Evolutionary conservation across 495 filamentous ascomycete genomes (phyloP).

Genomic region (Monascus purpureus): DNA sequence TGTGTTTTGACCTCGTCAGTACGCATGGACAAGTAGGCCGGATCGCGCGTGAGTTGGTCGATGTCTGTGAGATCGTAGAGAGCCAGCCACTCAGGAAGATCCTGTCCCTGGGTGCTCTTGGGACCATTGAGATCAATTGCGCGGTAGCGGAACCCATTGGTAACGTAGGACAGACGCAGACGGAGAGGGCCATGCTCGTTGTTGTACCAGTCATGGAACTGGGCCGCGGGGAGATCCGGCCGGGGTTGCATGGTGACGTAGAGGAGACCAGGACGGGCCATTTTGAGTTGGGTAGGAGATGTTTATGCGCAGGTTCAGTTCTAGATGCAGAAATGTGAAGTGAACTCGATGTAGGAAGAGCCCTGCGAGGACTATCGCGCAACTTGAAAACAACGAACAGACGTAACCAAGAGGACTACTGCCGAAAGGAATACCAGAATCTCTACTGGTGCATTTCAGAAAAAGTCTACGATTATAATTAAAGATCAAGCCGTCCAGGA

Average conservation of each 20-base stretch:
- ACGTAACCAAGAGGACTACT: too few species aligned
- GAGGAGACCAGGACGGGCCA: constrained; percentile 47
- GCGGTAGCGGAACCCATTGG: constrained; percentile 65
- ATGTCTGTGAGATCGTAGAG: constrained; percentile 69
- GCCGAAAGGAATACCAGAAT: too few species aligned
- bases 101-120: constrained; percentile 2
- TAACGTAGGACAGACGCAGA: constrained; percentile 56
- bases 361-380: too few species aligned
- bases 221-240: constrained; percentile 43
- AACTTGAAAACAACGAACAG: too few species aligned
- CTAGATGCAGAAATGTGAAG: too few species aligned
- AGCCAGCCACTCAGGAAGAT: constrained; percentile 56
- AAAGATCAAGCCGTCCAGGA: too few species aligned
- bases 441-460: too few species aligned
- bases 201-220: constrained; percentile 87
- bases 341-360: too few species aligned
- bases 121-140: constrained; percentile 36
- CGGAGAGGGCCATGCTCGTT: constrained; percentile 73
- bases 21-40: constrained; percentile 54
- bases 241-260: constrained; percentile 69
- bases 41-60: constrained; percentile 44
- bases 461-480: too few species aligned
- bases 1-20: constrained; percentile 48
- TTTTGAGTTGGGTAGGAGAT: constrained; percentile 10
- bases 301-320: too few species aligned